These are phyloP conservation scores for Tuctoria greenei DNA, from an alignment of 176 grass and related monocot species.

Conservation along the genomic window DNA sequence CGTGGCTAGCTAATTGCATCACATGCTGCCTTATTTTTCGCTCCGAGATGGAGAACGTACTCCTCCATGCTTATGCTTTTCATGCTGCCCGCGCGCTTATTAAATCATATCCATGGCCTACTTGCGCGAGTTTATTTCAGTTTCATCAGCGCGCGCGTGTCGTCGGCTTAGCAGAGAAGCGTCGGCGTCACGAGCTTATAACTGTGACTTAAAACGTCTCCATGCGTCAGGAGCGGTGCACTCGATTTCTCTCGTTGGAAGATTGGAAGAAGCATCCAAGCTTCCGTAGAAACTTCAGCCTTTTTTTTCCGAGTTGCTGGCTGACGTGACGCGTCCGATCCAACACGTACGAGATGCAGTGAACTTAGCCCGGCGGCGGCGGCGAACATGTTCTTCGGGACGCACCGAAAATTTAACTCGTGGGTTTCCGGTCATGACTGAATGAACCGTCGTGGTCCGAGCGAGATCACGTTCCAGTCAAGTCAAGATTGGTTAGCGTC, in stretches of 20 bases:
- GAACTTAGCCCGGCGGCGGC: slow-evolving; percentile 32
- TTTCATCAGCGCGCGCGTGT: not conserved
- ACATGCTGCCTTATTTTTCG: slow-evolving; percentile 5
- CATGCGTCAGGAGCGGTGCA: not conserved
- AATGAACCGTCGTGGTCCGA: not conserved
- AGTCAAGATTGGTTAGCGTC: slow-evolving; percentile 15
- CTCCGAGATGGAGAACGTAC: not conserved
- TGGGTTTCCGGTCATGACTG: not conserved
- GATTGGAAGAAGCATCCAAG: not conserved
- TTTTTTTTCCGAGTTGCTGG: not conserved
- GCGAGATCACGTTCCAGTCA: not conserved
- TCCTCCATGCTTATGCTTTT: not conserved
- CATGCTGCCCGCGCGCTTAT: not conserved
- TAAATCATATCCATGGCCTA: not conserved
- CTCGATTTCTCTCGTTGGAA: not conserved
- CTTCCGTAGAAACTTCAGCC: slow-evolving; percentile 1
- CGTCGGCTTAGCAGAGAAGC: not conserved
- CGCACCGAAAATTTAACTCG: not conserved
- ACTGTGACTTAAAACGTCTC: not conserved
- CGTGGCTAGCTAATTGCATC: not conserved
- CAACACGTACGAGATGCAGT: not conserved
- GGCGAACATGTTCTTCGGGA: not conserved
- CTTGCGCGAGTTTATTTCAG: not conserved
- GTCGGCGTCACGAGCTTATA: not conserved
- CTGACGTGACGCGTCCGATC: not conserved